Base-by-base conservation (phyloP, 2,329 filamentous ascomycete species). In the Talaromyces funiculosus region DNA sequence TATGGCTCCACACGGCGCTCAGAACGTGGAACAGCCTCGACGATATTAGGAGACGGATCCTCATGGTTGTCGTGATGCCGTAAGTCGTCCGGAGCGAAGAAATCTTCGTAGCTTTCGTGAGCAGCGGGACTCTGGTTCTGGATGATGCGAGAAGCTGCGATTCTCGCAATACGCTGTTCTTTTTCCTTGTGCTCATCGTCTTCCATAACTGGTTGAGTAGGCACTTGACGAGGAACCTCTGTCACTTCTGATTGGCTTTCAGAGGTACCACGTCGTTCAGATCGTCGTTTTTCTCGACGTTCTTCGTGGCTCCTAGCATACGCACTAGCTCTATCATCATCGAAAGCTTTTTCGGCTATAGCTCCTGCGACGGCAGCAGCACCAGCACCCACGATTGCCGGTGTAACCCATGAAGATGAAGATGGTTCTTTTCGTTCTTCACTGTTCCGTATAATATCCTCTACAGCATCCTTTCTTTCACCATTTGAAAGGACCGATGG, bases 361-460 rank as follows among this genome's bases (percentile, higher is more conserved):
- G 78, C 73, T 16, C 77, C 74, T 53, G 80, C 74, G 47, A 76
- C 78, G 40, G 79, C 73, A 24, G 75, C 75, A 42, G 79, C 81
- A 14, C 81, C 81, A 20, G 81, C 82, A 31, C 79, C 79, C 14
- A 80, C 35, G 7, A 55, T 75, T n/a, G 80, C 80, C 53, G 71
- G 67, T 24, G 67, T 68, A 53, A 69, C 67, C 71, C 71, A 72
- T 8, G 72, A 71, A 20, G 66, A 67, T 2, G 67, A 67, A 6
- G 62, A 57, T 12, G 37, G 4, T 10, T 58, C 53, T 40, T 42
- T 43, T 31, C 49, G 35, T 20, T 31, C 38, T 5, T 22, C 35
- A 20, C 10, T 37, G 20, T 38, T 33, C 10, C 14, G 43, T 26
- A 37, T 33, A 26, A 53, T 24, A 10, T 51, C 38, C 26, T 45